These are phyloP conservation scores for Curvularia verruculosa DNA, from an alignment of 2,329 filamentous ascomycete genomes.

Conservation along the genomic window DNA sequence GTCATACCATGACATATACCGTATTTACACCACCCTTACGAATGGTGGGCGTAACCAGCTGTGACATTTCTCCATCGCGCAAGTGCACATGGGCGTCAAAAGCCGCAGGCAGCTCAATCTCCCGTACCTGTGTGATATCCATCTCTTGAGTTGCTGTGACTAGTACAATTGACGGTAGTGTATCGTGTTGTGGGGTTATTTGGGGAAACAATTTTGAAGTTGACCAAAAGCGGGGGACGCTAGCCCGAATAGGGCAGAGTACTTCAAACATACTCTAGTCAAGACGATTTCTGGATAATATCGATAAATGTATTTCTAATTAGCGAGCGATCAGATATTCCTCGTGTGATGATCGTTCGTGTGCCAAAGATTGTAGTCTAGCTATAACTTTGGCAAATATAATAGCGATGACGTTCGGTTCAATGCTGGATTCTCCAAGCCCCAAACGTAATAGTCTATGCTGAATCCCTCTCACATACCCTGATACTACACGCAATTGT, in stretches of 20 bases:
- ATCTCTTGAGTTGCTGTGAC: constrained; percentile 21
- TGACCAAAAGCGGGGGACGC: constrained; percentile 5
- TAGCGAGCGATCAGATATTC: neutral
- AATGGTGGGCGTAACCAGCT: constrained; percentile 58
- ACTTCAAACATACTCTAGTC: neutral
- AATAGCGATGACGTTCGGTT: neutral
- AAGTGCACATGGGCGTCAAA: constrained; percentile 61
- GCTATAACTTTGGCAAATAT: neutral
- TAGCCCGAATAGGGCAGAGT: neutral
- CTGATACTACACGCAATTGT: neutral
- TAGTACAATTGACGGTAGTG: neutral
- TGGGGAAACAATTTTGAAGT: constrained; percentile 8
- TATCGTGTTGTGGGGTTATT: constrained; percentile 1
- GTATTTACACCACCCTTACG: constrained; percentile 59
- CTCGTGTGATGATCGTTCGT: neutral
- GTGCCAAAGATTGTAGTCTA: neutral
- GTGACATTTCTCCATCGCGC: constrained; percentile 59
- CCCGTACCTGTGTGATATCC: constrained; percentile 51
- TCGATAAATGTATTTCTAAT: neutral
- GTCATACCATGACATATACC: constrained; percentile 60
- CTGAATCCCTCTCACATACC: neutral
- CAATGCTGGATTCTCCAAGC: neutral
- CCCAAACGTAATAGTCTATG: neutral
- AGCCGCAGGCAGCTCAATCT: constrained; percentile 55
- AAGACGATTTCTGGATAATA: neutral